Base-by-base conservation (phyloP, 73 alveolate species). In the Paramecium sonneborni region DNA sequence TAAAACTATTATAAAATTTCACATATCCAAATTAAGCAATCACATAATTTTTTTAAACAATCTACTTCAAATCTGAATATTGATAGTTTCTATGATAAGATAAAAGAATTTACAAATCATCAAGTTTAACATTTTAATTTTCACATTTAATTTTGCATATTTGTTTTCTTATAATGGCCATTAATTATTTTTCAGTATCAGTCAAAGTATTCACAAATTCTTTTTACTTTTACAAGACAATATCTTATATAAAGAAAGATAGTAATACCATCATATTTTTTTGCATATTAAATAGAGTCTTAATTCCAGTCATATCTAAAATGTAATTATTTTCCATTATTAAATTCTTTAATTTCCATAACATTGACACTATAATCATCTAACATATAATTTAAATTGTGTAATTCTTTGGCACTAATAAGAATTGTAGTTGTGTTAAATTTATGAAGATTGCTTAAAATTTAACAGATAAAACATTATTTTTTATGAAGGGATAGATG, bases 291-390 rank as follows among this genome's bases (percentile, higher is more conserved):
- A 4, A 26, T 6, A 15, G 69, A 57, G 21, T 43, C 55, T 79
- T 79, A 44, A 43, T 26, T 46, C 90, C 90, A 79, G n/a, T 79
- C 90, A 79, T 41, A 79, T 79, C 90, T 38, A 46, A 37, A 74
- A 37, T 74, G 26, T 74, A 37, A 15, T 74, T 46, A 39, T 43
- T 34, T 46, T 41, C 46, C 44, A 43, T 39, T 39, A 37, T 43
- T 41, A 44, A 43, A 79, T 79, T 79, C 69, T 23, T 28, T 23
- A 1, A 44, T 41, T 24, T 79, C 74, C 74, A 79, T 23, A 7
- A 43, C 24, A 44, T 43, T 46, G 8, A 43, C 76, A 79, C 76
- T 79, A 46, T 79, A 79, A 15, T 79, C 90, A 44, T 79, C 90
- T 23, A 79, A 37, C 37, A 79, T 38, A 79, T 43, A 79, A 26